Evolutionary conservation across 495 filamentous ascomycete species (phyloP), one percentile per base, ranked within the genome.

Genomic region (Penicillium pancosmium): DNA sequence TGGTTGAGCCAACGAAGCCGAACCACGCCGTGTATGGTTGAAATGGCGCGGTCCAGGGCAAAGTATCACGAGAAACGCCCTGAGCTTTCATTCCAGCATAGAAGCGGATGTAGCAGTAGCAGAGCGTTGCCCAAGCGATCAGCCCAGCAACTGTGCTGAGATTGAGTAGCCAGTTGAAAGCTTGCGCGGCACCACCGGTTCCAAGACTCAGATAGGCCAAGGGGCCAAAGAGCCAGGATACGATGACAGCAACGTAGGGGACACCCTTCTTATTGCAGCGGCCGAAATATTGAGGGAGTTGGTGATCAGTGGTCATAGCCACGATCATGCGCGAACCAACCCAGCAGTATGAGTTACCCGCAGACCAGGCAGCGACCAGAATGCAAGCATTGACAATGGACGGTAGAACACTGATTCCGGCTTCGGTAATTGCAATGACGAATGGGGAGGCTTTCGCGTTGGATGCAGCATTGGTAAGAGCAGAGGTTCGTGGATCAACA

Each of bases 351-450:
- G 70, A 73, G 66, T 95, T 95, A 50, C 84, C 90, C 0, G 86
- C 82, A 5, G 87, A 90, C 63, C 83, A 82, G 6, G 86, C 87
- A 1, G 86, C 83, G 51, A 82, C 86, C 46, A 91, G 73, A 50
- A 91, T 84, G 36, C 87, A 83, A 8, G 85, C 90, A 71, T 93
- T 95, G 73, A 95, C 87, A 55, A 92, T 85, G 47, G 84, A 83
- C 3, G 86, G 87, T 10, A 93, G 78, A n/a, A 78, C 82, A n/a
- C 69, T 77, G 61, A 93, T 86, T 12, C 84, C 78, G 3, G 88
- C 86, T 23, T 83, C 72, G 69, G 72, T 72, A 56, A 86, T 82
- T 5, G 79, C 84, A 59, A 87, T 74, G 5, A 87, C 84, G 61
- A 83, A 88, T 0, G 86, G 78, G 1, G 83, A 85, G 58, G 68